Conservation (phyloP, 2,329 filamentous ascomycete genomes). For the Dothideomycetes sp. region DNA sequence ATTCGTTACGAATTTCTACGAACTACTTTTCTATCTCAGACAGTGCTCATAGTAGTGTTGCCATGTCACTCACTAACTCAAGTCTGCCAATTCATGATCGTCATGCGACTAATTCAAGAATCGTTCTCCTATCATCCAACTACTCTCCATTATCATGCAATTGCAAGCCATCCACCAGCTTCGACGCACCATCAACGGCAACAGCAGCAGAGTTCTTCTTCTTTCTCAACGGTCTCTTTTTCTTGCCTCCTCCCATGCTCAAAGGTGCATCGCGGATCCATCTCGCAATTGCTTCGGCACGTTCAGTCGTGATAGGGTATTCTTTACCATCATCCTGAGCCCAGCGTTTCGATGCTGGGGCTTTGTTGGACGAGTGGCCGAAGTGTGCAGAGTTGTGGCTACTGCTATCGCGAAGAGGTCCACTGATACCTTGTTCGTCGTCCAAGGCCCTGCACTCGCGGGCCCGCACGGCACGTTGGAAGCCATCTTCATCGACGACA, state of each 20-base stretch:
- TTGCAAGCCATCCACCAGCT: neutral
- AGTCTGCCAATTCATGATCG: no score
- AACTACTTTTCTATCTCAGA: no score
- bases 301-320: slow-evolving; percentile 60
- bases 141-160: no score
- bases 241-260: slow-evolving; percentile 29
- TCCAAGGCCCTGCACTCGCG: slow-evolving; percentile 48
- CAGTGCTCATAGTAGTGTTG: no score
- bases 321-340: slow-evolving; percentile 39
- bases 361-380: slow-evolving; percentile 13
- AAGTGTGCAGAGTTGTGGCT: neutral
- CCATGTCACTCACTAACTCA: no score
- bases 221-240: slow-evolving; percentile 22
- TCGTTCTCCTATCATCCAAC: no score
- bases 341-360: neutral
- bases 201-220: slow-evolving; percentile 3
- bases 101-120: no score
- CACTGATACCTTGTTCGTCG: slow-evolving; percentile 41
- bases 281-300: slow-evolving; percentile 57
- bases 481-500: slow-evolving; percentile 57
- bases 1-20: no score
- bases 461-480: slow-evolving; percentile 54
- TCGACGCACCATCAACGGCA: neutral
- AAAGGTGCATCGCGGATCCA: slow-evolving; percentile 54
- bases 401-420: slow-evolving; percentile 24